Evolutionary conservation across 495 filamentous ascomycete genomes (phyloP).

Genomic region (Penicillium salamii): DNA sequence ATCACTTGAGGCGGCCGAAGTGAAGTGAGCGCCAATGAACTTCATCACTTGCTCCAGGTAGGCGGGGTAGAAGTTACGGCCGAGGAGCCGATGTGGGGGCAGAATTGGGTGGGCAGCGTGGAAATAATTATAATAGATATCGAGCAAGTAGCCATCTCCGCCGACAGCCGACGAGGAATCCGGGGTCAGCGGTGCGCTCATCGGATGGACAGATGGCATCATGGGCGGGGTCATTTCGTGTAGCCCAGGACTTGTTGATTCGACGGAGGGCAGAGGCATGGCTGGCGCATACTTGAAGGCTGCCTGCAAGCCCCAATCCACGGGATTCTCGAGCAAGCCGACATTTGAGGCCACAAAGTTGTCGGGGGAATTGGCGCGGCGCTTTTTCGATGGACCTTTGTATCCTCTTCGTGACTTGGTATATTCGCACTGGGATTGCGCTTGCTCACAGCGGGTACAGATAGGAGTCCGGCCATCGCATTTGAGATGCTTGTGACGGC

Average conservation of each 20-base stretch:
- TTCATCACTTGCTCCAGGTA: conserved; percentile 48
- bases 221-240: conserved; percentile 19
- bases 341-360: conserved; percentile 13
- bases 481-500: conserved; percentile 60
- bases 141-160: conserved; percentile 42
- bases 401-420: conserved; percentile 48
- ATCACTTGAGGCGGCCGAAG: conserved; percentile 37
- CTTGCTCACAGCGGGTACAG: conserved; percentile 39
- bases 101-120: conserved; percentile 46
- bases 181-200: conserved; percentile 36
- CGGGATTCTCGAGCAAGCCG: conserved; percentile 23
- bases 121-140: conserved; percentile 47
- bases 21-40: conserved; percentile 46
- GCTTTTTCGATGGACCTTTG: conserved; percentile 47
- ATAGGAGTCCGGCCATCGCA: conserved; percentile 43
- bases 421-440: conserved; percentile 38
- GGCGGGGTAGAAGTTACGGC: conserved; percentile 26
- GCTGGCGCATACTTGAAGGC: conserved; percentile 25
- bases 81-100: conserved; percentile 33
- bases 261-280: conserved; percentile 21
- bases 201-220: conserved; percentile 14
- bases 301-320: conserved; percentile 30
- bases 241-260: conserved; percentile 24
- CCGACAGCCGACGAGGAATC: conserved; percentile 37
- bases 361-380: conserved; percentile 41